Evolutionary conservation across 306 rosid species (phyloP), one percentile per base, ranked within the genome.

Genomic region (Rubus idaeus): DNA sequence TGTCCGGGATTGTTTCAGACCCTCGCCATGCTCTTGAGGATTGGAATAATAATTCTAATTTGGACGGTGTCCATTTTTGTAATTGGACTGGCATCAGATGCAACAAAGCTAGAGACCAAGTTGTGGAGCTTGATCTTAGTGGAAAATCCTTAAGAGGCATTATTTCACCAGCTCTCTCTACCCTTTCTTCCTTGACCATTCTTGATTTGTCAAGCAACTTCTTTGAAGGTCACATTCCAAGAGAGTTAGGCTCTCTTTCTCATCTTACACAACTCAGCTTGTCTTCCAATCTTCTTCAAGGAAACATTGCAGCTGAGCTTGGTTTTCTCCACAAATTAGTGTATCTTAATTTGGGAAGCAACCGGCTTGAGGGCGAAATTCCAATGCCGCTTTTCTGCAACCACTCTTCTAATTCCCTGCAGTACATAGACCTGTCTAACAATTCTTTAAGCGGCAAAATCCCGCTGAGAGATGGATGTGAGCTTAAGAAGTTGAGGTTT

Each of bases 171-270:
- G 70, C 92, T n/a, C 83, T 95, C 8, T 80, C 89, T 11, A 86
- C 89, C 50, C 91, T 95, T 55, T 87, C 97, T 69, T 85, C 91
- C 44, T 86, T 95, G 71, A 82, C 63, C 26, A 75, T 95, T 77
- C 97, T 95, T 41, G 97, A 95, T 73, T 83, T 95, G 76, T 92
- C 98, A 13, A 84, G 81, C 18, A 95, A 95, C 80, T 85, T 77
- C 56, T 84, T 95, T 10, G 75, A 83, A 74, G 98, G 96, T 73
- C 79, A 76, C 40, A 90, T 92, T 76, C 98, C 98, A 37, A 74
- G 53, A 67, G 97, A 92, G 58, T 71, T 95, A 0, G 97, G 97
- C 26, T 66, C 49, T 62, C 91, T 95, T 20, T 57, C 68, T 56
- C 80, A 50, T 10, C 96, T 95, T 18, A 79, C 77, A 49, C 85